Percentiles rank a stretch among this genome's conserved stretches.
These are phyloP conservation scores for Euryodendron excelsum DNA, from an alignment of 148 eudicot species.

Conservation along the genomic window DNA sequence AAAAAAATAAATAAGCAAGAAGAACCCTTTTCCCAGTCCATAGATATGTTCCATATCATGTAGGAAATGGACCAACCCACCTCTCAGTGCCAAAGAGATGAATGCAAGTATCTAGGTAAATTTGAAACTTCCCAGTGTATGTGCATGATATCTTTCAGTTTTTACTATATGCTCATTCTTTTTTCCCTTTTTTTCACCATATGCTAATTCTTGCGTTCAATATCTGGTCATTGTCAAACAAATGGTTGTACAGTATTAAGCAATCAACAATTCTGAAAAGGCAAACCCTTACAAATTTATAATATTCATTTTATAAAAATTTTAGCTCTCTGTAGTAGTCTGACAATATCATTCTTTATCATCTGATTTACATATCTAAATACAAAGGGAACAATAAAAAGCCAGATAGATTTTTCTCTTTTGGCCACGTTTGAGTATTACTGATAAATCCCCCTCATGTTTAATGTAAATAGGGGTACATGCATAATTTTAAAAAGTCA, in stretches of 20 bases:
- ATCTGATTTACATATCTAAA: background rate
- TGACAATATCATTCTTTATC: no score
- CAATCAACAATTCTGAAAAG: background rate
- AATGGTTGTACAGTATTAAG: background rate
- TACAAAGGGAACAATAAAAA: background rate
- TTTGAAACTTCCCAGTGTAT: background rate
- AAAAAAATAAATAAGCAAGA: no score
- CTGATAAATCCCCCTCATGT: background rate
- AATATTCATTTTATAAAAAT: background rate
- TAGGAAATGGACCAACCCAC: background rate
- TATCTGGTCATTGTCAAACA: background rate
- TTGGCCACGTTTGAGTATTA: background rate
- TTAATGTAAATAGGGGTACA: background rate
- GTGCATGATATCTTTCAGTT: background rate
- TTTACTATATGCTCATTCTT: background rate
- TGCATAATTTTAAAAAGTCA: background rate
- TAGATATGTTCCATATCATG: background rate
- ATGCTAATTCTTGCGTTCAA: no score
- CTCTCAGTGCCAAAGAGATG: background rate
- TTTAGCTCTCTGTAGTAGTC: background rate
- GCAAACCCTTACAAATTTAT: background rate
- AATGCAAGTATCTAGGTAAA: no score
- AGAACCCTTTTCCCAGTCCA: no score
- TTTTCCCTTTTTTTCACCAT: no score
- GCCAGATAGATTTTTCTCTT: constrained; percentile 5